Evolutionary conservation across 768 basidiomycete genomes (phyloP).

Genomic region (Suillus spraguei): DNA sequence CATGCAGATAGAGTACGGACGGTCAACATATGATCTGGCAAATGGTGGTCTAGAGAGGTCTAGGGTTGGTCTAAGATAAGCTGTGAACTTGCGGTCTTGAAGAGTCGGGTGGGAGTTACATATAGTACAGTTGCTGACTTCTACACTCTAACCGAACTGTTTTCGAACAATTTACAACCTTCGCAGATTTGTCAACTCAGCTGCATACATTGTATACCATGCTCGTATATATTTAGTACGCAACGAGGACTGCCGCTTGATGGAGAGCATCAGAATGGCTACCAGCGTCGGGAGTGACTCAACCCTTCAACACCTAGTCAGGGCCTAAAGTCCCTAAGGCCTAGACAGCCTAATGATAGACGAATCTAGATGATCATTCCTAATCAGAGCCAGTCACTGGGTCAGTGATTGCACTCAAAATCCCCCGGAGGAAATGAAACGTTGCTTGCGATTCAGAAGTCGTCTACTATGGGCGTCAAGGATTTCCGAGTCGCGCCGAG

Average conservation of each 20-base stretch:
- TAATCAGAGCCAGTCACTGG: background rate
- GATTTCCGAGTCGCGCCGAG: background rate
- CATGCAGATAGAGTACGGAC: background rate
- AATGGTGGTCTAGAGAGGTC: background rate
- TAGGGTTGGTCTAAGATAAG: slow-evolving; percentile 1
- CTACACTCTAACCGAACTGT: background rate
- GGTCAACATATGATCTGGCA: background rate
- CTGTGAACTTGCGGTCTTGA: slow-evolving; percentile 1
- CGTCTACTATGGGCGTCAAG: background rate
- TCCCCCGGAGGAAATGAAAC: background rate
- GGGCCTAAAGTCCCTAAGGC: too few relatives aligned
- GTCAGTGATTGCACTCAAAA: background rate
- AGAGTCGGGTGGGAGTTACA: background rate
- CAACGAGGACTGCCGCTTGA: background rate
- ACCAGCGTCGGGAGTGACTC: background rate
- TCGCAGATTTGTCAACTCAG: background rate
- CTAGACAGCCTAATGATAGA: background rate
- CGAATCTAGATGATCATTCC: background rate
- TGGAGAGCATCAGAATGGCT: background rate
- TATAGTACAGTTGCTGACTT: background rate
- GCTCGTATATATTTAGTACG: background rate
- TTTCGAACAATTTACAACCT: background rate
- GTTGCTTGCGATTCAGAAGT: background rate
- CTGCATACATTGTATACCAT: background rate
- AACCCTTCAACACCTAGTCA: background rate